Conservation (phyloP, 2,329 filamentous ascomycete genomes). For the Stachybotrys chlorohalonatus region DNA sequence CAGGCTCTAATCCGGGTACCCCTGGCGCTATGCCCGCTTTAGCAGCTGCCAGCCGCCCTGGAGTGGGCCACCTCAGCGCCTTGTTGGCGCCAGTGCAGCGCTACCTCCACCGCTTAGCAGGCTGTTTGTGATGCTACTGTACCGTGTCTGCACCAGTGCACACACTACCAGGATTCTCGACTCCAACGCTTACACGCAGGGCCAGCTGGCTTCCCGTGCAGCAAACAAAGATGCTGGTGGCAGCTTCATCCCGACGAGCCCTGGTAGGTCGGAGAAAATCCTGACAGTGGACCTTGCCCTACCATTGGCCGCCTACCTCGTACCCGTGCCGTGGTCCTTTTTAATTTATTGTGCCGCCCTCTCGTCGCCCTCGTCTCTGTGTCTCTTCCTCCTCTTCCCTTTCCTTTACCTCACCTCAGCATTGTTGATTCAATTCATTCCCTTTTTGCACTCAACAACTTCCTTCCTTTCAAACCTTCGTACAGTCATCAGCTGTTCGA, state of each 20-base stretch:
- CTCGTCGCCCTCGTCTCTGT: not conserved
- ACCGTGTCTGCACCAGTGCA: too few species aligned
- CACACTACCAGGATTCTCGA: too few species aligned
- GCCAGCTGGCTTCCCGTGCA: too few species aligned
- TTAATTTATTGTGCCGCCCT: not conserved
- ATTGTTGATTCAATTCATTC: slow-evolving; percentile 2
- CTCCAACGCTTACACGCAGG: too few species aligned
- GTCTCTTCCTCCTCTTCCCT: slow-evolving; percentile 8
- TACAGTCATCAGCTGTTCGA: slow-evolving; percentile 13
- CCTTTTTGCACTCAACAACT: slow-evolving; percentile 9
- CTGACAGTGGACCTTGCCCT: not conserved
- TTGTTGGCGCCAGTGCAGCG: too few species aligned
- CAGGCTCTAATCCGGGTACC: not conserved
- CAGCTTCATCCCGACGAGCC: too few species aligned
- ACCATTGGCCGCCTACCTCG: not conserved
- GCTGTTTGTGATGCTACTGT: too few species aligned
- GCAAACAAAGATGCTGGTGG: too few species aligned
- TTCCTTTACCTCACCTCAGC: slow-evolving; percentile 5
- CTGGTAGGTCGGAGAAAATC: not conserved
- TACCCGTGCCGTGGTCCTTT: not conserved
- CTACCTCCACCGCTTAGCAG: too few species aligned
- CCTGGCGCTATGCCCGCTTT: not conserved
- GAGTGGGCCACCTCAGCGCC: too few species aligned
- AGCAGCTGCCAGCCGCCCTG: not conserved
- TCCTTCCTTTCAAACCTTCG: slow-evolving; percentile 11